Evolutionary conservation across 352 stramenopile genomes (phyloP).

Genomic region (Phytophthora capsici): DNA sequence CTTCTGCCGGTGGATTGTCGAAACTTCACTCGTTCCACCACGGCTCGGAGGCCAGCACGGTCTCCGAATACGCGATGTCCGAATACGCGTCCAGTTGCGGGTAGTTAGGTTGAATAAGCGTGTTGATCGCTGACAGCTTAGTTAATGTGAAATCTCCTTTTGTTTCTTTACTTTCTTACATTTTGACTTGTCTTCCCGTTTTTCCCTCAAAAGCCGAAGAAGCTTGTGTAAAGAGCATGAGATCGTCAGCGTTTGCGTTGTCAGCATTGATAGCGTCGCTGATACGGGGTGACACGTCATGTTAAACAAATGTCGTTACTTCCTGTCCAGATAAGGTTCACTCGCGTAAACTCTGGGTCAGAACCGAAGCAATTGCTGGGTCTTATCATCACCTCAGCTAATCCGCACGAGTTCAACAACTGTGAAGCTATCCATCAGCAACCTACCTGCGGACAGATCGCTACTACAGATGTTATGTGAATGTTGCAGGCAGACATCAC

Average conservation of each 20-base stretch:
- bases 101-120: not conserved
- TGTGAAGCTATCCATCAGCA: not conserved
- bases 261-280: not conserved
- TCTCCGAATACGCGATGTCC: constrained; percentile 37
- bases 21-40: constrained; percentile 27
- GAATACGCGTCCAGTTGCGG: constrained; percentile 29
- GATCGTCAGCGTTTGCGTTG: too few relatives aligned
- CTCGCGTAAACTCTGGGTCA: constrained; percentile 3
- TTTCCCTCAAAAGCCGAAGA: too few relatives aligned
- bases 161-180: too few relatives aligned
- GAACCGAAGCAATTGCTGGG: constrained; percentile 14
- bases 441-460: not conserved
- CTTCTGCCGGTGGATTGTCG: constrained; percentile 9
- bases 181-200: too few relatives aligned
- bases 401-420: not conserved
- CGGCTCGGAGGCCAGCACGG: constrained; percentile 33
- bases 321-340: too few relatives aligned
- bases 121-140: too few relatives aligned
- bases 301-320: too few relatives aligned
- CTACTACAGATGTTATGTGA: not conserved
- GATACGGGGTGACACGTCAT: too few relatives aligned
- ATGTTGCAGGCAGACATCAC: too few relatives aligned
- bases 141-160: not conserved
- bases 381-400: constrained; percentile 26
- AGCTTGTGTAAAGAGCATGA: too few relatives aligned